Base-by-base conservation (phyloP, 257 asterid genomes). In the Scutellaria barbata region DNA sequence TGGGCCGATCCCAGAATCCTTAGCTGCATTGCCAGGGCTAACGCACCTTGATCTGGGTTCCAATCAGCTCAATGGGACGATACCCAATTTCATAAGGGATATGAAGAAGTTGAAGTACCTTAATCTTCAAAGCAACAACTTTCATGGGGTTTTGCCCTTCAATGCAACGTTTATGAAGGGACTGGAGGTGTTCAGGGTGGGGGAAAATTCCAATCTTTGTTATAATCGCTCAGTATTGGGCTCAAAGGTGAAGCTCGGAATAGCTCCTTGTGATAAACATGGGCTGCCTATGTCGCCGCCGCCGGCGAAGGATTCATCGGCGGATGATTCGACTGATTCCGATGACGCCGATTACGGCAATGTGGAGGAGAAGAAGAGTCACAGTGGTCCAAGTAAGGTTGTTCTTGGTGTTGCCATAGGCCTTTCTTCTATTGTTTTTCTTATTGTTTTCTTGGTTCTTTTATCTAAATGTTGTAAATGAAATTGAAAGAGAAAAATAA, bases 401-500 rank as follows among this genome's bases (percentile, higher is more conserved):
- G 98, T 95, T 79, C 93, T 95, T 65, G 97, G 97, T 39, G 83
- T 92, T 72, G 96, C 98, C 1, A 87, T 95, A 79, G 96, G 88
- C 47, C 89, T 95, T 11, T 92, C 98, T 25, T 83, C 96, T 6
- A 86, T 95, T 73, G 93, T 92, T 17, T 88, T 92, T 72, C 84
- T 95, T 48, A 95, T 95, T 62, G 77, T 95, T 79, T 87, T 92
- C 92, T 83, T 92, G 89, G 83, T 95, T 80, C 72, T 85, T 48
- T 74, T 87, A 63, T 79, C 95, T 40, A 95, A 82, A 72, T 89
- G 98, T 33, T 92, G 97, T 88, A 91, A 75, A 89, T 89, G 84
- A 90, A 10, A 58, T 75, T 68, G 54, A 48, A 3, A 10, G 16
- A 46, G 50, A 37, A 51, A 11, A 6, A n/a, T 16, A 0, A 55